Base-by-base conservation (phyloP, 2,329 filamentous ascomycete genomes). In the Colletotrichum trifolii region DNA sequence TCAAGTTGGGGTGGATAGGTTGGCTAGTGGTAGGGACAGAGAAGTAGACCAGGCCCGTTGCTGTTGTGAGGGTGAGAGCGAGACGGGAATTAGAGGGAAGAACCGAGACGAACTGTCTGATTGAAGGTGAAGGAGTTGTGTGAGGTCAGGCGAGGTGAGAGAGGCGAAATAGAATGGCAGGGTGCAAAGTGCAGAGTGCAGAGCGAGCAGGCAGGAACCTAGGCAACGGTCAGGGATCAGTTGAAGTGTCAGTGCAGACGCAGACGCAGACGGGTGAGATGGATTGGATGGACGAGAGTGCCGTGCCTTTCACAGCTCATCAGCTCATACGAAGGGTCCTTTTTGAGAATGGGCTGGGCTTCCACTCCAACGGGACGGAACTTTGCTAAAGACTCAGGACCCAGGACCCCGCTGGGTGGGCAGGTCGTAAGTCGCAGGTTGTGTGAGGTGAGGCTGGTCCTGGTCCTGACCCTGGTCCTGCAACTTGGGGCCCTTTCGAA, bases 71-170 rank as follows among this genome's bases (percentile, higher is more conserved):
- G 11, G 45, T 50, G 39, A 57, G 43, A 42, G 25, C 13, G 50
- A 50, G 45, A 46, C 48, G 34, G 46, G 46, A 52, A 53, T 25
- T 25, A 40, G 46, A 64, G 36, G 54, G 9, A 50, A 52, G 45
- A 52, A 57, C 10, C 48, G 45, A 48, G 40, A 46, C 35, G 34
- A 43, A 34, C 17, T 40, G 17, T 35, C 15, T 38, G 53, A 58
- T 49, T 50, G 55, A 17, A 42, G 25, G 25, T 57, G 25, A 45
- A 34, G 35, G 34, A 57, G 53, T 35, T 54, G 38, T 43, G 34
- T 34, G 43, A 46, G 43, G 43, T 46, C 4, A 46, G 43, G 43
- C 43, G 15, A 50, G 34, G 48, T 15, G 10, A 50, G 48, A 9
- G 48, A 46, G 43, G 43, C 25, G 15, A 46, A 15, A 13, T n/a